Conservation (phyloP, 2,329 filamentous ascomycete species). For the Rhynchosporium graminicola region DNA sequence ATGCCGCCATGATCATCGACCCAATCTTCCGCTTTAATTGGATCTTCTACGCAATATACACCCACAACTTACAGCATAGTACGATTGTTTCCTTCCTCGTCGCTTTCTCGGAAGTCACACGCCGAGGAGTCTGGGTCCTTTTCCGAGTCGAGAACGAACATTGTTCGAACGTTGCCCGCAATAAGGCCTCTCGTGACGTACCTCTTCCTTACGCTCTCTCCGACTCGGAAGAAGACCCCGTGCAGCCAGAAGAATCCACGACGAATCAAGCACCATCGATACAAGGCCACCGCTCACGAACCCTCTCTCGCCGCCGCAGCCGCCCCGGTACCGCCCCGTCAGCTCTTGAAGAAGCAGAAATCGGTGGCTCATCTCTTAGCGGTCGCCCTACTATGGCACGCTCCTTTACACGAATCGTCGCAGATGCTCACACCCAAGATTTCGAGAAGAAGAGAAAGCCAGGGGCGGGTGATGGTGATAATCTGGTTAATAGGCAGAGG, state of each 20-base stretch:
- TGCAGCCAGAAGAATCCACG: slow-evolving; percentile 1
- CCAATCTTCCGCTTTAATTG: slow-evolving; percentile 86
- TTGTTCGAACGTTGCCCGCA: slow-evolving; percentile 85
- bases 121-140: slow-evolving; percentile 86
- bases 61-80: slow-evolving; percentile 77
- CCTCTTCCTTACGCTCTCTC: slow-evolving; percentile 70
- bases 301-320: slow-evolving; percentile 28
- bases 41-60: slow-evolving; percentile 87
- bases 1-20: slow-evolving; percentile 78
- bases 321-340: slow-evolving; percentile 23
- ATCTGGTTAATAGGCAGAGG: slow-evolving; percentile 5
- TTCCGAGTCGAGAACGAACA: slow-evolving; percentile 98
- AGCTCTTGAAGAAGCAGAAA: slow-evolving; percentile 30
- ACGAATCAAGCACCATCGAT: slow-evolving; percentile 17
- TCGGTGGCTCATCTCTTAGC: slow-evolving; percentile 16
- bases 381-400: slow-evolving; percentile 24
- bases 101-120: slow-evolving; percentile 74
- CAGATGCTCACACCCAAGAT: slow-evolving; percentile 84
- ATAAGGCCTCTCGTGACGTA: slow-evolving; percentile 86
- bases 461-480: slow-evolving; percentile 23
- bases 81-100: slow-evolving; percentile 80
- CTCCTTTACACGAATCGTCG: slow-evolving; percentile 66
- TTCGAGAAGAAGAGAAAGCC: slow-evolving; percentile 75
- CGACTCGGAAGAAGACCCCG: slow-evolving; percentile 27
- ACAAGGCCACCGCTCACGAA: slow-evolving; percentile 18